These are phyloP conservation scores for Dioscorea zingiberensis DNA, from an alignment of 106 monocot species.

Conservation along the genomic window DNA sequence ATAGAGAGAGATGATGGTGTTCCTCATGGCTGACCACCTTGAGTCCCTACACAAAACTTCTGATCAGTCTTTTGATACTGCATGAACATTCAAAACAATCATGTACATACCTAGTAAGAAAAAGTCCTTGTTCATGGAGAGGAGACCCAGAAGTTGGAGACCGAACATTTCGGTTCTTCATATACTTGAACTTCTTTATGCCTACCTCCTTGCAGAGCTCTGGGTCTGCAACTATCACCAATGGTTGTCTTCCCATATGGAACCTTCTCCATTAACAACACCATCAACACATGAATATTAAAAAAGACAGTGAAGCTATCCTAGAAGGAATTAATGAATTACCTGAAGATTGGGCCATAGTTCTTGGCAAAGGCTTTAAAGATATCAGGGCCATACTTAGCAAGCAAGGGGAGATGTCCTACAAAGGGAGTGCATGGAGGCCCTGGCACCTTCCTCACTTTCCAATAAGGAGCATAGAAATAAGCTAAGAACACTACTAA, in stretches of 20 bases:
- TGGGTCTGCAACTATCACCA: conserved; percentile 54
- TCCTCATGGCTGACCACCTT: conserved; percentile 67
- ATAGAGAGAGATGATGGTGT: conserved; percentile 64
- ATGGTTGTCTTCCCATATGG: conserved; percentile 70
- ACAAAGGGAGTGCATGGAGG: conserved; percentile 44
- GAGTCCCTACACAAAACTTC: conserved; percentile 4
- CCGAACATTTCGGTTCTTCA: conserved; percentile 49
- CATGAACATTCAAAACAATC: no score
- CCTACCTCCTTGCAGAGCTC: conserved; percentile 66
- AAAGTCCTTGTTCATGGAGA: conserved; percentile 61
- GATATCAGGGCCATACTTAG: conserved; percentile 42
- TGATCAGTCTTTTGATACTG: no score
- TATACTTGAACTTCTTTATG: conserved; percentile 66
- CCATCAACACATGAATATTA: not conserved
- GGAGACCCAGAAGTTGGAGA: conserved; percentile 51
- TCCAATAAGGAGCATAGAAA: conserved; percentile 46
- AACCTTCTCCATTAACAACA: conserved; percentile 44
- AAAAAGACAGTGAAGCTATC: not conserved
- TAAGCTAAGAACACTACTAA: conserved; percentile 18
- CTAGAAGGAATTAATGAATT: not conserved
- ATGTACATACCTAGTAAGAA: conserved; percentile 41
- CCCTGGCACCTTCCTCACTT: conserved; percentile 53
- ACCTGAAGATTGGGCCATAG: conserved; percentile 58
- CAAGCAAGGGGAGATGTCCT: conserved; percentile 56
- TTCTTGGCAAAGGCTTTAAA: conserved; percentile 33